Base-by-base conservation (phyloP, 441 rosid species). In the Aleurites moluccanus region DNA sequence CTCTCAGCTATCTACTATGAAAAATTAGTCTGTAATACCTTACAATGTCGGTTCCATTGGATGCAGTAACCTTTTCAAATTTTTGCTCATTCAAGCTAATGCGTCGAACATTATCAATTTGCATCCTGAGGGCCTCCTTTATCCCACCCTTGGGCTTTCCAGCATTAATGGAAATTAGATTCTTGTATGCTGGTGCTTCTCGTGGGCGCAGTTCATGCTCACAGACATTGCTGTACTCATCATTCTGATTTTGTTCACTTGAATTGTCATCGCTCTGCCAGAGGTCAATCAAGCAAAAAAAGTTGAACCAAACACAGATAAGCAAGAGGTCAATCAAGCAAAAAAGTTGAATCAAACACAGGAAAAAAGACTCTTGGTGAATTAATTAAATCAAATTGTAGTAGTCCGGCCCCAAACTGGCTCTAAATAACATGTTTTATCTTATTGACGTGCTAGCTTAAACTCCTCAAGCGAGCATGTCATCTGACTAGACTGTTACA, bases 121-220 rank as follows among this genome's bases (percentile, higher is more conserved):
- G 89, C 56, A 90, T 86, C 23, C 68, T 80, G 18, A 91, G 81
- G 38, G 82, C 85, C 65, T 89, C 89, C 74, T 28, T 62, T 33
- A 88, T 73, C 11, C 94, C 94, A 28, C 98, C 97, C 83, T 90
- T 91, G 4, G 96, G 93, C 80, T 90, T 94, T 73, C 97, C 90
- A 49, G 97, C 96, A 45, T 85, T 91, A 45, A 92, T 92, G 73
- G 94, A 88, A 72, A 94, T 94, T 72, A 94, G 49, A 74, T 83
- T 68, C 83, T 83, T 94, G 81, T 92, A 94, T 25, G 84, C 80
- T n/a, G 87, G 86, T 3, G 68, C 87, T 73, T 50, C 75, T 70
- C 2, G 23, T 15, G 35, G 64, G 38, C 53, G 21, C 21, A 38
- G 47, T 21, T 49, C 63, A 4, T 20, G 27, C 4, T 28, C 20